Conservation (phyloP, 1,284 basidiomycete species). For the Leccinum fuscescens region DNA sequence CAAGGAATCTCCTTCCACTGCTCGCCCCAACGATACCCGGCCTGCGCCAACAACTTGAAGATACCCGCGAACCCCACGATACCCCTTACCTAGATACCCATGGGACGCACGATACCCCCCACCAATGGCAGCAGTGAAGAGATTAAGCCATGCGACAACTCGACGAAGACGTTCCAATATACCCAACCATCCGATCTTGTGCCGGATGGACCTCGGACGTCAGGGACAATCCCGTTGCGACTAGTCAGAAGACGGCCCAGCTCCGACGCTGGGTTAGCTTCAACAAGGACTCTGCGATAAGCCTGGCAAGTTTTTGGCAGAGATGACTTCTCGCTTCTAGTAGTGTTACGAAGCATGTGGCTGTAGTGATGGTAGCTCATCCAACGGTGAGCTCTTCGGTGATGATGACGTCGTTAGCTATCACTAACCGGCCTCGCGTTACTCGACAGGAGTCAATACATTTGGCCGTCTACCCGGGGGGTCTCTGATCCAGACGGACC, state of each 20-base stretch:
- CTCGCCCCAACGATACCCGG: conserved; percentile 1
- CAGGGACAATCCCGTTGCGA: not conserved
- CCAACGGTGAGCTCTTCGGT: conserved; percentile 6
- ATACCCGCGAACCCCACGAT: conserved; percentile 6
- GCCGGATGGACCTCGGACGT: conserved; percentile 5
- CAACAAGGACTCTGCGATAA: conserved; percentile 1
- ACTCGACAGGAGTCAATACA: conserved; percentile 12
- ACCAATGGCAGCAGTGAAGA: not conserved
- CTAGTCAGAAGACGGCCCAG: conserved; percentile 5
- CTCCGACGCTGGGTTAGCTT: conserved; percentile 2
- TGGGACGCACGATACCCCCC: not conserved
- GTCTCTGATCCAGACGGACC: conserved; percentile 15
- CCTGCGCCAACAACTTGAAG: conserved; percentile 6
- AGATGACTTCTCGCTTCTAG: not conserved
- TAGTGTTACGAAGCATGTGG: conserved; percentile 1
- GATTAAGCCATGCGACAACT: not conserved
- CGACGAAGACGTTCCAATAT: conserved; percentile 8
- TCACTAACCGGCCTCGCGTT: conserved; percentile 9
- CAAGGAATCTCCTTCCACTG: conserved; percentile 1
- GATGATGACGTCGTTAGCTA: not conserved
- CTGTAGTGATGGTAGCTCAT: not conserved
- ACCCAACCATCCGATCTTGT: not conserved
- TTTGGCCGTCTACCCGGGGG: conserved; percentile 4
- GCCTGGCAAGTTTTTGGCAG: conserved; percentile 11
- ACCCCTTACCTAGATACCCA: conserved; percentile 9